These are phyloP conservation scores for Canavalia ensiformis DNA, from an alignment of 306 rosid genomes.

Conservation along the genomic window DNA sequence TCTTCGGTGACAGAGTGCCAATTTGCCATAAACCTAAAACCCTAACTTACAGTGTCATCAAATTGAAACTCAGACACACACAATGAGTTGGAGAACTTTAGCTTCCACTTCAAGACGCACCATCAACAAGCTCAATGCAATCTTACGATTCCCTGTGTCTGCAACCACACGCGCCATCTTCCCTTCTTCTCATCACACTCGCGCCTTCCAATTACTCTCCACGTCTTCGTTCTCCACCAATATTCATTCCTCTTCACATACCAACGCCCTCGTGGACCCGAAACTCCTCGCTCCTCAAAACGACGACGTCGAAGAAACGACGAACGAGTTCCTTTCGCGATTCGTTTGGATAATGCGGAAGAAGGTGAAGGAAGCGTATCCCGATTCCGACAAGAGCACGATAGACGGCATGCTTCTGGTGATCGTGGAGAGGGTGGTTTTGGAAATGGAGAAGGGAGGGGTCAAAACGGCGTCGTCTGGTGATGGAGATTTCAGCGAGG, in stretches of 20 bases:
- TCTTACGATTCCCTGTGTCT: conserved; percentile 5
- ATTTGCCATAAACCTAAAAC: conserved; percentile 44
- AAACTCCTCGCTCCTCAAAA: conserved; percentile 21
- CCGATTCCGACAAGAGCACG: conserved; percentile 66
- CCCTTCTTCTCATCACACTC: background rate
- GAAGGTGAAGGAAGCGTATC: conserved; percentile 60
- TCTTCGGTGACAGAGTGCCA: background rate
- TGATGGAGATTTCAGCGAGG: conserved; percentile 79
- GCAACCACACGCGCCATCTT: conserved; percentile 28
- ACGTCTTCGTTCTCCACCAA: conserved; percentile 19
- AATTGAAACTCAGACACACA: conserved; percentile 9
- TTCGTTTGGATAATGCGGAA: conserved; percentile 83
- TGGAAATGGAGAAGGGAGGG: conserved; percentile 72
- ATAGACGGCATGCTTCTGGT: conserved; percentile 71
- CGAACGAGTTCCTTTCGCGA: conserved; percentile 79
- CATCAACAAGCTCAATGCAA: conserved; percentile 52
- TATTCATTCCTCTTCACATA: conserved; percentile 51
- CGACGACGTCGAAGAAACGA: conserved; percentile 57
- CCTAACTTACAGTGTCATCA: conserved; percentile 24
- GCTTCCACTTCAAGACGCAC: conserved; percentile 50
- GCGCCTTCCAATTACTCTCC: conserved; percentile 28
- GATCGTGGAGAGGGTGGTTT: conserved; percentile 66
- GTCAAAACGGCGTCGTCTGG: conserved; percentile 14
- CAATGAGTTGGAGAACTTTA: conserved; percentile 63
- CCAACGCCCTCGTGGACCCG: conserved; percentile 39